Evolutionary conservation across 2,329 filamentous ascomycete species (phyloP), one percentile per base, ranked within the genome.

Genomic region (Cladosporium sp.): DNA sequence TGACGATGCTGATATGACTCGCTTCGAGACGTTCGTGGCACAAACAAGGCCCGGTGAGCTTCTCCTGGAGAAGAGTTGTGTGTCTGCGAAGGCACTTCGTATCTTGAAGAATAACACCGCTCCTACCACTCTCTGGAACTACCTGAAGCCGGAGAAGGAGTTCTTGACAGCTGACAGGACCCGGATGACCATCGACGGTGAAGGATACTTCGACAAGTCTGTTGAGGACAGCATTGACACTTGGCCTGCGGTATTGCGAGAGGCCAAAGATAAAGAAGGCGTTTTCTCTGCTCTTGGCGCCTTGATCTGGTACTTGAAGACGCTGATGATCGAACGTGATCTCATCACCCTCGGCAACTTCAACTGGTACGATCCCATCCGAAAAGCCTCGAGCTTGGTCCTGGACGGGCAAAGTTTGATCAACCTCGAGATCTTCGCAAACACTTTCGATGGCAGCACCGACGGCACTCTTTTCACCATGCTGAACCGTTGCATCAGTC

Each of bases 391-490:
- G 12, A 97, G 90, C 28, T 78, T 99, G 44, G 88, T 99, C 9
- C 81, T 99, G 1, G 94, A 99, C 66, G 94, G 94, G 0, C 94
- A 99, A 71, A 97, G 92, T 20, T 80, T 99, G 65, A 95, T 96
- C 78, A 99, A 99, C 68, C 85, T 99, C n/a, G 94, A 99, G 71
- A 84, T 99, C 4, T 99, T 99, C 65, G 83, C 91, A 65, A 99
- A 99, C 73, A 92, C 88, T 0, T 91, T 89, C 63, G 93, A 97
- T 68, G 93, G 92, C 7, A 86, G 90, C 13, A 71, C 80, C 0
- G 89, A 96, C 37, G 94, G 94, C 6, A 97, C 94, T 0, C 76
- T 99, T 1, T 99, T 97, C 73, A 83, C 83, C 52, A 84, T 99
- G 62, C 82, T 99, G 53, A 97, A 99, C 72, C 86, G 91, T 52